Base-by-base conservation (phyloP, 2,329 filamentous ascomycete species). In the Aspergillus sp. region DNA sequence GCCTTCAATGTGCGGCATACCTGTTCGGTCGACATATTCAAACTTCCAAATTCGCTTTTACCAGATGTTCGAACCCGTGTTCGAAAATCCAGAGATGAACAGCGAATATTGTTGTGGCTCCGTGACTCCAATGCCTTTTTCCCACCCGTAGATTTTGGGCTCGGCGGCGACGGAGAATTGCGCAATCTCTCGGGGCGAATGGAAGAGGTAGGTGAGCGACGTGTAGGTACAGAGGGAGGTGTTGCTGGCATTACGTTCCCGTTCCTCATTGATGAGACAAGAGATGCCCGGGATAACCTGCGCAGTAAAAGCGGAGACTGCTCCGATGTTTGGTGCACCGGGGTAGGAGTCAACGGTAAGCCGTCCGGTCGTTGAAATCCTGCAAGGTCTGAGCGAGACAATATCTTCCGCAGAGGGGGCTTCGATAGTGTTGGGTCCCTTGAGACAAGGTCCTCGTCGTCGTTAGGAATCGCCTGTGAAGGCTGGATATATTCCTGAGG, bases 321-420 rank as follows among this genome's bases (percentile, higher is more conserved):
- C n/a, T 52, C 39, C 4, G 37, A 25, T 5, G 6, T 17, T 43
- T 76, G 77, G n/a, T 79, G 76, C 6, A 76, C 74, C 5, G 73
- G 75, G 5, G 76, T 76, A 14, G 77, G 73, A 4, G 75, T 77
- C 15, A 71, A 70, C n/a, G 73, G 66, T 4, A 79, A 74, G 21
- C 72, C 73, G n/a, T 79, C 77, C 17, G 79, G 77, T 53, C 80
- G 77, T 61, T 84, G 81, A 53, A 96, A 93, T 60, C 93, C 90
- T 8, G 91, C 90, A 41, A 98, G 79, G 67, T 98, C 93, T 0
- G 89, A 88, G 66, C 90, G 91, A 2, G 93, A 96, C 33, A 98
- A 80, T 8, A 99, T 90, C 55, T 90, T 89, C 53, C 95, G 84
- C 35, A 98, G 77, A 4, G 93, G 93, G 37, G 89, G 90, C 31